These are phyloP conservation scores for Phytophthora sansomeana DNA, from an alignment of 352 stramenopile genomes.

Conservation along the genomic window DNA sequence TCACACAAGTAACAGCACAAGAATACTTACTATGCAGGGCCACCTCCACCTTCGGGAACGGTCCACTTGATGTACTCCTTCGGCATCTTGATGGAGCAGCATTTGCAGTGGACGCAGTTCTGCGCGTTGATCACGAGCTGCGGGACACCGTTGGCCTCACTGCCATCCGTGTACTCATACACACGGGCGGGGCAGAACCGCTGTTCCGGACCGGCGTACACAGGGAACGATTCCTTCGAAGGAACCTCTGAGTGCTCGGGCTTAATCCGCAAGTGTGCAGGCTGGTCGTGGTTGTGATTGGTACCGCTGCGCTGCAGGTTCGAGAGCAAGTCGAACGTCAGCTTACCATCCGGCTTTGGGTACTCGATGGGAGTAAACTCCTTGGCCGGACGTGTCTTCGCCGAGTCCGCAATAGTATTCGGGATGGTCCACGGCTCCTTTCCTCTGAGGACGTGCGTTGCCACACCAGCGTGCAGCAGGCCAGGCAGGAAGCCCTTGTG, in stretches of 20 bases:
- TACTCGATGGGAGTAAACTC: slow-evolving; percentile 95
- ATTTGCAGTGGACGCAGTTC: slow-evolving; percentile 99
- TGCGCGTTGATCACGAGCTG: slow-evolving; percentile 99
- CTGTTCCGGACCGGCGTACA: slow-evolving; percentile 97
- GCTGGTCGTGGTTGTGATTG: slow-evolving; percentile 99
- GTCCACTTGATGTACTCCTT: slow-evolving; percentile 99
- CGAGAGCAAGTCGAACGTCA: slow-evolving; percentile 99
- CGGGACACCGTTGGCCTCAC: slow-evolving; percentile 80
- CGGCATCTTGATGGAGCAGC: slow-evolving; percentile 99
- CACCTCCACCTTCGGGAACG: slow-evolving; percentile 97
- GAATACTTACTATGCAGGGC: slow-evolving; percentile 96
- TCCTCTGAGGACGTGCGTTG: slow-evolving; percentile 94
- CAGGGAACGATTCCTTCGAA: slow-evolving; percentile 86
- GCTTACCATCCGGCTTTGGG: slow-evolving; percentile 95
- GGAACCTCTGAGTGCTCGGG: slow-evolving; percentile 88
- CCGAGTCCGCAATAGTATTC: slow-evolving; percentile 88
- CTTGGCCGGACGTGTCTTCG: slow-evolving; percentile 92
- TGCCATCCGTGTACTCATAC: slow-evolving; percentile 98
- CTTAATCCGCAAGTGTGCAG: slow-evolving; percentile 97
- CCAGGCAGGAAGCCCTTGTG: slow-evolving; percentile 94
- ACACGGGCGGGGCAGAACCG: slow-evolving; percentile 98
- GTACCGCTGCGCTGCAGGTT: slow-evolving; percentile 98
- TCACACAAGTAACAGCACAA: slow-evolving; percentile 6
- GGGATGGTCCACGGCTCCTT: slow-evolving; percentile 97
- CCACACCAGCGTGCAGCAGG: slow-evolving; percentile 94